phyloP scores from a whole-genome alignment of 768 basidiomycete species.

The Rhodotorula graminis region DNA sequence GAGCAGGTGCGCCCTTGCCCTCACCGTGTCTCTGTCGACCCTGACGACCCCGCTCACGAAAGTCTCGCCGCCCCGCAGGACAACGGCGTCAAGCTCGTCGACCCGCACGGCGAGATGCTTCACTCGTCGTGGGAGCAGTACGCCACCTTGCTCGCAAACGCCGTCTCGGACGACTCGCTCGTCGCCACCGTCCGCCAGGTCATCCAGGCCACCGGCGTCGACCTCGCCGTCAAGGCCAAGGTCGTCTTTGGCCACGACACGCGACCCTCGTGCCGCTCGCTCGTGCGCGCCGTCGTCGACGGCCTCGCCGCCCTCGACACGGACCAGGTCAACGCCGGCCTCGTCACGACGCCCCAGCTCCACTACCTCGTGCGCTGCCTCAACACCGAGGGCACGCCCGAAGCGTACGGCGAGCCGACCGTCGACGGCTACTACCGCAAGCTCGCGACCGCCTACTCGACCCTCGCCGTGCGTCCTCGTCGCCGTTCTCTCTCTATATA shows the following conservation, averaged over 20 bases:
- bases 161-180: slow-evolving; percentile 67
- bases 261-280: slow-evolving; percentile 72
- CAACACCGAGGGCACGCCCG: slow-evolving; percentile 75
- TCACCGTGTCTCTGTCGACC: background rate
- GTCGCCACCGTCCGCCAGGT: slow-evolving; percentile 60
- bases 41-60: background rate
- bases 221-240: slow-evolving; percentile 67
- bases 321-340: slow-evolving; percentile 65
- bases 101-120: slow-evolving; percentile 96
- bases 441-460: slow-evolving; percentile 74
- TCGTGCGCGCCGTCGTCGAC: slow-evolving; percentile 73
- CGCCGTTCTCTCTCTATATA: background rate
- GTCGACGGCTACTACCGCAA: slow-evolving; percentile 79
- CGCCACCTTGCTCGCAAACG: slow-evolving; percentile 83
- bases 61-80: slow-evolving; percentile 56
- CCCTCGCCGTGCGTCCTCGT: slow-evolving; percentile 64
- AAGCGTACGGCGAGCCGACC: slow-evolving; percentile 73
- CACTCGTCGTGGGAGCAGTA: slow-evolving; percentile 85
- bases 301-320: slow-evolving; percentile 60
- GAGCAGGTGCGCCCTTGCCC: slow-evolving; percentile 61
- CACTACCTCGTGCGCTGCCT: slow-evolving; percentile 88
- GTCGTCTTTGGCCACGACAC: slow-evolving; percentile 79
- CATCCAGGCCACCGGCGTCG: slow-evolving; percentile 64
- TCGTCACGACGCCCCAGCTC: slow-evolving; percentile 89
- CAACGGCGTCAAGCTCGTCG: slow-evolving; percentile 97